Evolutionary conservation across 805 yeast species (phyloP).

Genomic region (Teunomyces kruisii): DNA sequence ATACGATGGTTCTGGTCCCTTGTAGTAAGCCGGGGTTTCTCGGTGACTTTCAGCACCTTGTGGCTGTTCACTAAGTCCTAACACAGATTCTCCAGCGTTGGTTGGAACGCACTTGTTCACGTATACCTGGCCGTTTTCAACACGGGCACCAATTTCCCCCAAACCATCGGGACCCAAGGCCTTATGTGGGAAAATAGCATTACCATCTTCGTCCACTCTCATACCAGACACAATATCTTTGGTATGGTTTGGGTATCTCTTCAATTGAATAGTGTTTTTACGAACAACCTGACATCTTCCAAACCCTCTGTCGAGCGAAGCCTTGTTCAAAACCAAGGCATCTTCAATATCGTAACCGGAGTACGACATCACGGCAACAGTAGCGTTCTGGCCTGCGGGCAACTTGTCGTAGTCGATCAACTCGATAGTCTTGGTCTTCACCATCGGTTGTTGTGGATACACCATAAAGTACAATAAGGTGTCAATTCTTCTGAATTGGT

Average conservation of each 20-base stretch:
- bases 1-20: constrained; percentile 94
- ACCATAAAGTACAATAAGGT: constrained; percentile 92
- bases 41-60: constrained; percentile 61
- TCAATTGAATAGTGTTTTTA: constrained; percentile 85
- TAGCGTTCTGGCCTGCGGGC: constrained; percentile 98
- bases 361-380: constrained; percentile 98
- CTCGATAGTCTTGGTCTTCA: constrained; percentile 94
- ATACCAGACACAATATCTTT: constrained; percentile 89
- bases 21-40: constrained; percentile 87
- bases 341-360: constrained; percentile 99
- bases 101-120: constrained; percentile 92
- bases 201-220: constrained; percentile 78
- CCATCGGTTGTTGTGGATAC: constrained; percentile 99
- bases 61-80: constrained; percentile 36
- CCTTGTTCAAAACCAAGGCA: constrained; percentile 91
- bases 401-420: constrained; percentile 91
- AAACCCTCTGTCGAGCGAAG: constrained; percentile 93
- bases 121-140: constrained; percentile 91
- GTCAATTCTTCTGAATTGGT: constrained; percentile 93
- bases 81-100: constrained; percentile 69
- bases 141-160: constrained; percentile 91
- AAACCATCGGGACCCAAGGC: constrained; percentile 92
- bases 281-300: constrained; percentile 96
- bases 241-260: constrained; percentile 91
- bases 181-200: constrained; percentile 82